Evolutionary conservation across 805 yeast species (phyloP).

Genomic region (Saccharomycopsis malanga): DNA sequence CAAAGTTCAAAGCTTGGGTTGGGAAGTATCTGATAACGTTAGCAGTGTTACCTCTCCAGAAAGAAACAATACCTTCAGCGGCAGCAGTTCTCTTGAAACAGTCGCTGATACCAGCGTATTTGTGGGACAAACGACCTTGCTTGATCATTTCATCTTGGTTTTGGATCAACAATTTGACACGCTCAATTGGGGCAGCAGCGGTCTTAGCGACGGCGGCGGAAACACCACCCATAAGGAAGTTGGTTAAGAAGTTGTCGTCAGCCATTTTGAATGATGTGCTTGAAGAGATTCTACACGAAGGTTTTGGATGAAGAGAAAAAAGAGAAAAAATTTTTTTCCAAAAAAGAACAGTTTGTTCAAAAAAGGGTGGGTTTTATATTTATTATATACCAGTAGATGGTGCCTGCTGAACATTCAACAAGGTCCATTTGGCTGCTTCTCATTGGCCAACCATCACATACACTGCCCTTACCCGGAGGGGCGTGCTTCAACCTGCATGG

Average conservation of each 20-base stretch:
- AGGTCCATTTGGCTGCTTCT: too few relatives aligned
- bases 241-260: conserved; percentile 46
- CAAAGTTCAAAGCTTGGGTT: conserved; percentile 97
- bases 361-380: too few relatives aligned
- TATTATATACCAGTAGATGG: too few relatives aligned
- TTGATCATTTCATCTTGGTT: conserved; percentile 98
- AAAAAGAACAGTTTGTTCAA: not conserved
- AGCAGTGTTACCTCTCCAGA: conserved; percentile 99
- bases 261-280: conserved; percentile 13
- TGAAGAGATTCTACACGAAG: not conserved
- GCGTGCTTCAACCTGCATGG: too few relatives aligned
- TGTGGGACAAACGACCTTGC: conserved; percentile 87
- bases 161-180: conserved; percentile 94
- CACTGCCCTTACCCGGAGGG: too few relatives aligned
- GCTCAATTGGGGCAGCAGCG: conserved; percentile 96
- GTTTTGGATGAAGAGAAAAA: not conserved
- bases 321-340: conserved; percentile 1
- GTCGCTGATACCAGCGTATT: conserved; percentile 85
- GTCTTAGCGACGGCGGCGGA: conserved; percentile 98
- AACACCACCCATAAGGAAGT: conserved; percentile 96
- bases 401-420: too few relatives aligned
- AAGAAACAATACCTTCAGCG: conserved; percentile 84
- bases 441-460: too few relatives aligned
- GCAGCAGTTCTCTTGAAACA: conserved; percentile 93
- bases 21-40: conserved; percentile 99